phyloP scores from a whole-genome alignment of 1,139 yeast species.

The Fermentozyma sake region DNA sequence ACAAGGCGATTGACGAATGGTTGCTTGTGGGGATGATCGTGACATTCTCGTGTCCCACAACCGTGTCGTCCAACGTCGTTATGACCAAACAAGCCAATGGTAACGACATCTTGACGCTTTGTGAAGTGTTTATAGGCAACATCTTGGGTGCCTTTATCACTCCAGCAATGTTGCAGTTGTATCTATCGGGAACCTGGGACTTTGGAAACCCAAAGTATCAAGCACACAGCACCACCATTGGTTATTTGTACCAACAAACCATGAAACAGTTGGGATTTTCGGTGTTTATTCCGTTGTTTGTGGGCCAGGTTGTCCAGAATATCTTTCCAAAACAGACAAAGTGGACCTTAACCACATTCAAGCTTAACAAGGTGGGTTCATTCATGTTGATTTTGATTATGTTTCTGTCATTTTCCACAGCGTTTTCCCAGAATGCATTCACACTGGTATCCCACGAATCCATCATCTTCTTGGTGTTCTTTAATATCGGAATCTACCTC shows the following conservation, averaged over 20 bases:
- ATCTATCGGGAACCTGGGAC: constrained; percentile 53
- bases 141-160: constrained; percentile 81
- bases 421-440: constrained; percentile 79
- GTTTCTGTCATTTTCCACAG: constrained; percentile 85
- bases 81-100: constrained; percentile 88
- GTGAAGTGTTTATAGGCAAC: constrained; percentile 85
- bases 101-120: constrained; percentile 69
- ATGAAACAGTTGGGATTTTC: constrained; percentile 84
- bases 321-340: constrained; percentile 60
- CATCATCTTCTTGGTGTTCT: constrained; percentile 71
- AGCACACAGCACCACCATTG: constrained; percentile 42
- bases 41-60: constrained; percentile 85
- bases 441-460: constrained; percentile 63
- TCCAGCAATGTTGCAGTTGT: constrained; percentile 79
- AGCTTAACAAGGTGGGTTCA: constrained; percentile 67
- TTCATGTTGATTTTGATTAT: constrained; percentile 74
- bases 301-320: constrained; percentile 82
- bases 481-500: constrained; percentile 73
- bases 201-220: constrained; percentile 78
- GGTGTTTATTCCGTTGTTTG: constrained; percentile 78
- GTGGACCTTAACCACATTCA: constrained; percentile 55
- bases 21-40: constrained; percentile 74
- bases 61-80: constrained; percentile 85
- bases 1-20: constrained; percentile 62
- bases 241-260: constrained; percentile 62